Evolutionary conservation across 441 rosid genomes (phyloP).

Genomic region (California macrophylla): DNA sequence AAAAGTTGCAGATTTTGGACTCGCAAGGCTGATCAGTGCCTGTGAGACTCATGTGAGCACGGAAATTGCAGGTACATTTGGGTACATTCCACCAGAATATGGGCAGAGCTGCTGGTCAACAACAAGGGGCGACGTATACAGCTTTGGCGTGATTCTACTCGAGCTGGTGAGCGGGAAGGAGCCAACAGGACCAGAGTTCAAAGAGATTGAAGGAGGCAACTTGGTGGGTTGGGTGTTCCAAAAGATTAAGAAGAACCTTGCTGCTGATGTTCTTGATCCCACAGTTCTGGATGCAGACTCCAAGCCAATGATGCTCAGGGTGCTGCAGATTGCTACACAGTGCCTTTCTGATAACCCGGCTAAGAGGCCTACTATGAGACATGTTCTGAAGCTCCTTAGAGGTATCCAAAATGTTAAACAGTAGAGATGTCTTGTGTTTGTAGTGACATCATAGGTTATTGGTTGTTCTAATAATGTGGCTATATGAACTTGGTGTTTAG

Average conservation of each 20-base stretch:
- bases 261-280: conserved; percentile 59
- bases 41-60: conserved; percentile 90
- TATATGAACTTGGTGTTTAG: neutral
- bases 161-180: conserved; percentile 88
- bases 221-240: conserved; percentile 74
- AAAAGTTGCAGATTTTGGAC: conserved; percentile 84
- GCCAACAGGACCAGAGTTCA: conserved; percentile 83
- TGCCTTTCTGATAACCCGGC: conserved; percentile 71
- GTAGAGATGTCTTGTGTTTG: no score
- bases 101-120: conserved; percentile 86
- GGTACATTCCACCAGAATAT: conserved; percentile 90
- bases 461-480: neutral
- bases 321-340: conserved; percentile 49
- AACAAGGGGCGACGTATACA: conserved; percentile 82
- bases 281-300: conserved; percentile 32
- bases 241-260: conserved; percentile 57
- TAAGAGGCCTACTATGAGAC: conserved; percentile 65
- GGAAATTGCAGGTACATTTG: conserved; percentile 74
- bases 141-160: conserved; percentile 80
- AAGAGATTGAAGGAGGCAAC: conserved; percentile 88
- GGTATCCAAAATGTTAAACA: conserved; percentile 25
- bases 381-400: conserved; percentile 45
- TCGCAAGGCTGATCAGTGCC: conserved; percentile 81
- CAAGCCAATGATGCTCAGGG: conserved; percentile 48
- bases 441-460: no score